Evolutionary conservation across 2,329 filamentous ascomycete genomes (phyloP), one percentile per base, ranked within the genome.

Genomic region (Paraphoma sp.): DNA sequence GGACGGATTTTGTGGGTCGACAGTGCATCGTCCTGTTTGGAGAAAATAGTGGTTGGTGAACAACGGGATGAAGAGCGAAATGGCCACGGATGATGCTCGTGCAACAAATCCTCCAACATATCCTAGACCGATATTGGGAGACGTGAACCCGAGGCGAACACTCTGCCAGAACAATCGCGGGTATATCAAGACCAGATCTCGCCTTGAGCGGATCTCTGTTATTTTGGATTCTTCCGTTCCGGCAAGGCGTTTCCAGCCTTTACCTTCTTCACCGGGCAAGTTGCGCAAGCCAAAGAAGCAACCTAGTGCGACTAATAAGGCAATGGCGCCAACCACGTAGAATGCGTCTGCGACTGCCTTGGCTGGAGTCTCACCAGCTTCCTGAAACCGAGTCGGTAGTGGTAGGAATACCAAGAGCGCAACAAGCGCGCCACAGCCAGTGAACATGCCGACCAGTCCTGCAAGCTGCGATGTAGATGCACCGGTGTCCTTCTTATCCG

Each of bases 91-190:
- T 0, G 93, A 97, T 7, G 95, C 93, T 53, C 95, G 88, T 9
- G 93, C 94, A 2, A 99, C 94, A 69, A 98, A 97, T 1, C 95
- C 95, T 60, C 94, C 95, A 0, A 98, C 80, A 70, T 98, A 99
- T 29, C 91, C 94, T 0, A 98, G 83, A 16, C 87, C 89, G 59
- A 99, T 96, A 65, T 90, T 86, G 9, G 87, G 83, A 71, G 96
- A 91, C 8, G 82, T 87, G 67, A 92, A 87, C 12, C 90, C 93
- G 10, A 96, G 83, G 6, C 70, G 66, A 9, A 82, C 51, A 38
- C 80, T 77, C 28, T 78, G 71, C 28, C 71, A 67, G 45, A 82
- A 76, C 12, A 82, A 70, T 6, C 69, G 68, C 1, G 77, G 70
- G 55, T 81, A 87, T 65, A 66, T 93, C 74, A 36, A 90, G 84